Conservation (phyloP, 306 rosid genomes). For the Sophora flavescens region DNA sequence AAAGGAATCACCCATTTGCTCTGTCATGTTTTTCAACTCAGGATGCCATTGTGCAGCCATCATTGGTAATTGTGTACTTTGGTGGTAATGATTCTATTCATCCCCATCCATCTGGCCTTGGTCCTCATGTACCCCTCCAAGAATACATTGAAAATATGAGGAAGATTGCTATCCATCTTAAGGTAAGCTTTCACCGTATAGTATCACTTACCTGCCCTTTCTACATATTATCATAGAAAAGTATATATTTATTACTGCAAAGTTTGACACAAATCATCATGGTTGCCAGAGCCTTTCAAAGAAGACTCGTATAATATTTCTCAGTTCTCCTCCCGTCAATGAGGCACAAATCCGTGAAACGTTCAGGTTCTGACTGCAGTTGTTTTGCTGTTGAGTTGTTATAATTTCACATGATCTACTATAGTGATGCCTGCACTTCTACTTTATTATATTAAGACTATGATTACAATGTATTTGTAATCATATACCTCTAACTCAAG, state of each 20-base stretch:
- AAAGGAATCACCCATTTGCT: not conserved
- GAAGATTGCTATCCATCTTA: constrained; percentile 68
- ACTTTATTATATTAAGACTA: not conserved
- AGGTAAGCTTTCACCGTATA: constrained; percentile 52
- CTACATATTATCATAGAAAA: not conserved
- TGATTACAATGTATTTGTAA: not conserved
- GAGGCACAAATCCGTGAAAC: constrained; percentile 47
- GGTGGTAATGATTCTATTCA: constrained; percentile 84
- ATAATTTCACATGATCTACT: not conserved
- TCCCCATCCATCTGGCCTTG: constrained; percentile 66
- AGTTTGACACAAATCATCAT: constrained; percentile 9
- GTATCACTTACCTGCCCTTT: not conserved
- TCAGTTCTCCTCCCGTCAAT: constrained; percentile 62
- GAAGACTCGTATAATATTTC: constrained; percentile 59
- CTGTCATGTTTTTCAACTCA: constrained; percentile 34
- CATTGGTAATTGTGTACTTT: constrained; percentile 79
- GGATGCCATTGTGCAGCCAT: constrained; percentile 72
- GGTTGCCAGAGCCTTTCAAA: constrained; percentile 57
- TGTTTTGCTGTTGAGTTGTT: not conserved
- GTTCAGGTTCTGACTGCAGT: constrained; percentile 32
- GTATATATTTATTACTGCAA: not conserved
- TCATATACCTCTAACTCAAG: too few species aligned
- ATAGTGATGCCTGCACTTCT: constrained; percentile 6
- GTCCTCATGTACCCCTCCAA: constrained; percentile 76
- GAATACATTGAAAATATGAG: constrained; percentile 82